Base-by-base conservation (phyloP, 2,329 filamentous ascomycete species). In the Diplocarpon rosae region DNA sequence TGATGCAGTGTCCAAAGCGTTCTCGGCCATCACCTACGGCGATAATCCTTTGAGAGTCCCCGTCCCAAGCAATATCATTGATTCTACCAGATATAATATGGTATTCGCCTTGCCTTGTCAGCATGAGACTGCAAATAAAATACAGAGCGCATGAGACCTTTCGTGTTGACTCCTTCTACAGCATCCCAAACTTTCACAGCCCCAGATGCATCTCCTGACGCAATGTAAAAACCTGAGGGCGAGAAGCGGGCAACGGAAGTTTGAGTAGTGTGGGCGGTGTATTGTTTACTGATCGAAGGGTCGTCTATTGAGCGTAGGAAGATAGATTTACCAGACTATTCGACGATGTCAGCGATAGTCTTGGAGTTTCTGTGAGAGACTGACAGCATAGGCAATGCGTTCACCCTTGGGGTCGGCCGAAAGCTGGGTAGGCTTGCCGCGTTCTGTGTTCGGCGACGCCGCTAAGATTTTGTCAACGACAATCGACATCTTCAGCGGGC, bases 51-150 rank as follows among this genome's bases (percentile, higher is more conserved):
- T 95, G 89, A 49, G 85, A 94, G 66, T 98, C 92, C 46, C 89
- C 90, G 59, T 96, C 92, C 89, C 92, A 98, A 1, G 88, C 90
- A 53, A 98, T 78, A 63, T 98, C 92, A 62, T 95, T 94, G 67
- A 98, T 90, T 43, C 86, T 83, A 11, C 92, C 92, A 29, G 85
- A 88, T 59, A 96, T 89, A 66, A 96, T 95, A 60, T 80, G 76
- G 66, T 95, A 96, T 65, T 96, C 90, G 54, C 89, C 73, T 73
- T 10, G 17, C 11, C 15, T 9, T 14, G 27, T 41, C 20, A 43
- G 45, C 37, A 14, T 29, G 16, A 37, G 13, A 10, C 12, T 10
- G 9, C 14, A 9, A 27, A 13, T 2, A 16, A 14, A 27, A 32
- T 7, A 7, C n/a, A 13, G 3, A 33, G 20, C n/a, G 13, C 13